Conservation (phyloP, 305 asterid species). For the Solanum hybrid region DNA sequence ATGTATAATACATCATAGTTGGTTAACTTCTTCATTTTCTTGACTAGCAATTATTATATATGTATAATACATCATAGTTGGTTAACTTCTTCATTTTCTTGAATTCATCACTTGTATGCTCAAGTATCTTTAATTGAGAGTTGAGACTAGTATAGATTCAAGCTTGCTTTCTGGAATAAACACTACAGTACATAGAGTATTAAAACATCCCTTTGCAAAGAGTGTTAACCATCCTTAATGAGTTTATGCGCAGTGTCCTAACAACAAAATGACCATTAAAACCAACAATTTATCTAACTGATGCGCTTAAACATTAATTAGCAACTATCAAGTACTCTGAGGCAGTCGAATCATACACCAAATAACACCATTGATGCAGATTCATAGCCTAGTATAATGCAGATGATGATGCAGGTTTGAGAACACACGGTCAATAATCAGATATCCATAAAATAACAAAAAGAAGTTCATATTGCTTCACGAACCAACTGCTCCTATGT, state of each 20-base stretch:
- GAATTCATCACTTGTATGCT: neutral
- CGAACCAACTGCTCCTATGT: neutral
- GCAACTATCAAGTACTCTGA: neutral
- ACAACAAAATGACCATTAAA: neutral
- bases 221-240: neutral
- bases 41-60: neutral
- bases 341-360: neutral
- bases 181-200: neutral
- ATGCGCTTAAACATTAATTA: neutral
- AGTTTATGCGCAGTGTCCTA: neutral
- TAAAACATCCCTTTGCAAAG: neutral
- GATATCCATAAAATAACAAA: neutral
- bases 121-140: neutral
- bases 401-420: neutral
- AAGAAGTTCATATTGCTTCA: neutral
- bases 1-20: neutral
- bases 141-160: neutral
- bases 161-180: neutral
- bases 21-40: neutral
- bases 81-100: too few relatives aligned
- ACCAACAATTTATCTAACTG: neutral
- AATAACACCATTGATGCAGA: neutral
- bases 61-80: too few relatives aligned
- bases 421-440: neutral
- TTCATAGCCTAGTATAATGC: neutral